Base-by-base conservation (phyloP, 2,329 filamentous ascomycete genomes). In the Botrytis galanthina region DNA sequence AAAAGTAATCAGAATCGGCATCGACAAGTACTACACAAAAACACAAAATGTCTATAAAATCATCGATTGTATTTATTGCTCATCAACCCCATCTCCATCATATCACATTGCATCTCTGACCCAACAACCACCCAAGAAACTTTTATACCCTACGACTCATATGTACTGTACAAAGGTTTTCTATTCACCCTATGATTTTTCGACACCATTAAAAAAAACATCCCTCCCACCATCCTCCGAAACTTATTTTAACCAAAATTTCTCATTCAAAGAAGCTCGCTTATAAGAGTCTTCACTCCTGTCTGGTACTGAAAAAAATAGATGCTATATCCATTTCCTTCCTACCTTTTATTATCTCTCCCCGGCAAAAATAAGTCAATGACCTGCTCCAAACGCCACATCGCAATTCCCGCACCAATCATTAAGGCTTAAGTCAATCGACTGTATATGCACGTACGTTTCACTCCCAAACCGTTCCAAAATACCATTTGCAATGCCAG, bases 91-190 rank as follows among this genome's bases (percentile, higher is more conserved):
- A 61, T 61, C 35, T n/a, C 59, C 14, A 18, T 57, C 51, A 7
- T 18, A 57, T 37, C 35, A 4, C 8, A n/a, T 61, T 10, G 22
- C 29, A 48, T 54, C 35, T 1, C 35, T 16, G 16, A 6, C 63
- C 63, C 32, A 66, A 6, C 44, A 48, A 37, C 18, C 46, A 39
- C 26, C 35, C 46, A 39, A 68, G 32, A 54, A 39, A 37, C 14
- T 67, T 67, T 67, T 67, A 10, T 67, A 67, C 44, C 64, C 64
- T 67, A 67, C 64, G n/a, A 67, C n/a, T 62, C 60, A 35, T 22
- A n/a, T 51, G 22, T 67, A 67, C 64, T 39, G 46, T 68, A 68
- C 48, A 54, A 68, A 68, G 22, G 26, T 22, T 39, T 1, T 22
- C 22, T 26, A 18, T 22, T 46, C n/a, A 8, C n/a, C n/a, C 61